Conservation (phyloP, 2,329 filamentous ascomycete genomes). For the Ampelomyces quisqualis region DNA sequence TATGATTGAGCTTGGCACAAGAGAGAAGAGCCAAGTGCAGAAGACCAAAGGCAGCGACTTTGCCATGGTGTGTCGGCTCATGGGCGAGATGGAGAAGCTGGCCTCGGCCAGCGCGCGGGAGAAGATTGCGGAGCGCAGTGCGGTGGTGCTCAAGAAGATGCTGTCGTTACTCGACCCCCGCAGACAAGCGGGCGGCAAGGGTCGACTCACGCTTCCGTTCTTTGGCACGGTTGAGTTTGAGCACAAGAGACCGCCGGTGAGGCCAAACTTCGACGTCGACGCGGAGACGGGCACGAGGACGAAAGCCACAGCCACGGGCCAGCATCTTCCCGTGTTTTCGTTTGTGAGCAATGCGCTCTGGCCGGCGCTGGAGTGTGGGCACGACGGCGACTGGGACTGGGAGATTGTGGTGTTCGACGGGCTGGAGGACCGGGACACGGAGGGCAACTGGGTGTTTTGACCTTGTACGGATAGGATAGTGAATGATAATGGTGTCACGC, state of each 20-base stretch:
- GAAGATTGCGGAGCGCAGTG: slow-evolving; percentile 37
- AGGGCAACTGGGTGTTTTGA: slow-evolving; percentile 41
- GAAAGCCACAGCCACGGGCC: slow-evolving; percentile 22
- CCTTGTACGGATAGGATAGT: too few species aligned
- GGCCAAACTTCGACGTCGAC: slow-evolving; percentile 35
- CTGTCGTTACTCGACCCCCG: slow-evolving; percentile 35
- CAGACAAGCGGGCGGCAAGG: slow-evolving; percentile 21
- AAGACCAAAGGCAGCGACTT: slow-evolving; percentile 40
- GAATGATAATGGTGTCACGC: too few species aligned
- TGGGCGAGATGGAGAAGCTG: slow-evolving; percentile 41
- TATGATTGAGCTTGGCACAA: slow-evolving; percentile 38
- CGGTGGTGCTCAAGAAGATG: slow-evolving; percentile 38
- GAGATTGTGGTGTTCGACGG: slow-evolving; percentile 41
- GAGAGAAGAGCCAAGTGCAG: slow-evolving; percentile 37
- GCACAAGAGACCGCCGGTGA: slow-evolving; percentile 28
- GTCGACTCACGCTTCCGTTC: slow-evolving; percentile 34
- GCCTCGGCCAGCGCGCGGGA: slow-evolving; percentile 34
- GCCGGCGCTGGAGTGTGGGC: slow-evolving; percentile 22
- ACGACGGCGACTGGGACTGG: slow-evolving; percentile 28
- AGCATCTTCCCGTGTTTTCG: slow-evolving; percentile 36
- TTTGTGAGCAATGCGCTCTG: slow-evolving; percentile 39
- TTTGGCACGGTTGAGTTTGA: slow-evolving; percentile 39
- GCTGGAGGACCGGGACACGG: slow-evolving; percentile 35
- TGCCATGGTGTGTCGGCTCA: slow-evolving; percentile 39
- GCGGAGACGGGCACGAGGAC: slow-evolving; percentile 32